These are phyloP conservation scores for Mortierella sp. DNA, from an alignment of 371 early-diverging fungal genomes.

Conservation along the genomic window DNA sequence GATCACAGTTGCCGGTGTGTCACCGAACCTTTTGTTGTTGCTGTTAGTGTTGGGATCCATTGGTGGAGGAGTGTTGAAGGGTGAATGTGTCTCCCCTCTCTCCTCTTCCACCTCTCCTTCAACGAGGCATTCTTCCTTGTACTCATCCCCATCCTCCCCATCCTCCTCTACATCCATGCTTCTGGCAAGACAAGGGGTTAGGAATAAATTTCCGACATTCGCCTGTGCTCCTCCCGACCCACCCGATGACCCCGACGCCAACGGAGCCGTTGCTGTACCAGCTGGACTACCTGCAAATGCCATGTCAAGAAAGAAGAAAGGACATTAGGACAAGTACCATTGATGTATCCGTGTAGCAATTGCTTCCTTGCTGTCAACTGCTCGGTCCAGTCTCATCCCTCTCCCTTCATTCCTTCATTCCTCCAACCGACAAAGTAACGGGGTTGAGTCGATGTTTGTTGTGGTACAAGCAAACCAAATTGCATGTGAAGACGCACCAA, in stretches of 20 bases:
- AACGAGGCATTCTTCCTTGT: no score
- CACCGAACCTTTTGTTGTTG: not conserved
- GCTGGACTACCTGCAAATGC: not conserved
- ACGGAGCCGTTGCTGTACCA: not conserved
- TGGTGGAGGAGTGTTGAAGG: not conserved
- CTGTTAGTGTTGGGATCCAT: not conserved
- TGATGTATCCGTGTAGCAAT: not conserved
- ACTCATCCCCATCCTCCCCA: not conserved
- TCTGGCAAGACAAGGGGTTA: not conserved
- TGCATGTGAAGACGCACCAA: constrained; percentile 5
- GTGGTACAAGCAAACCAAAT: not conserved
- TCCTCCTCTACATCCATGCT: not conserved
- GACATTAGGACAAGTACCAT: no score
- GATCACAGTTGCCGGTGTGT: not conserved
- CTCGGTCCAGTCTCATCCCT: not conserved
- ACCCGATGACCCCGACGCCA: constrained; percentile 16
- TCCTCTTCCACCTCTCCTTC: not conserved
- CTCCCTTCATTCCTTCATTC: not conserved
- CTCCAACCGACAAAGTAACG: not conserved
- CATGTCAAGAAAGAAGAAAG: no score
- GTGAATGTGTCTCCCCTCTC: not conserved
- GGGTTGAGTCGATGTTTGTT: not conserved
- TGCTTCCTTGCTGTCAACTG: not conserved
- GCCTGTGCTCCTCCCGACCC: constrained; percentile 29
- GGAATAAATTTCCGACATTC: constrained; percentile 31